Evolutionary conservation across 2,329 filamentous ascomycete genomes (phyloP), one percentile per base, ranked within the genome.

Genomic region (Phialemoniopsis sp.): DNA sequence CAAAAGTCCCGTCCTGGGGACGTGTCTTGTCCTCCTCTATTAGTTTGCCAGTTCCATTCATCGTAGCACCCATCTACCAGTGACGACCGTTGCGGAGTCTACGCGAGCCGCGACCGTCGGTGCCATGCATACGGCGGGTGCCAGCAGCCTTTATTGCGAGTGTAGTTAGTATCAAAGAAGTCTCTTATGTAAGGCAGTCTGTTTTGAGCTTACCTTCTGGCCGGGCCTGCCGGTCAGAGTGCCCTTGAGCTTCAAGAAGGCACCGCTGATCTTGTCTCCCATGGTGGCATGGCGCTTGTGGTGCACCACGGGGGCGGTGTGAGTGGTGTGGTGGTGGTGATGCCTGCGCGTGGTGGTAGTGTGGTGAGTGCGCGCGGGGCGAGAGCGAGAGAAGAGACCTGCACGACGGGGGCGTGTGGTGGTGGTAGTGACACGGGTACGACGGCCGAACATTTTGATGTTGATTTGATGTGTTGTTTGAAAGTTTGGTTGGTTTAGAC

Each of bases 241-340:
- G 8, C 87, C 87, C 60, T 80, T 81, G 46, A 91, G 62, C 67
- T 78, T 87, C 66, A 87, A 71, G 59, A 91, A 67, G 1, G 85
- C 86, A 14, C 87, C 87, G 36, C 76, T 82, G 50, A 91, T 73
- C 64, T 90, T 91, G 66, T 91, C 87, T 34, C 83, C 83, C 48
- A 90, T 67, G 30, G 73, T 78, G 4, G 78, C 73, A 52, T 82
- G 78, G 54, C 85, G 79, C 57, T 78, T 76, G 39, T 87, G 84
- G 56, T 85, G 81, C 45, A 79, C 74, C 8, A 31, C 29, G 16
- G 26, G 32, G 32, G 31, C 21, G 21, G 21, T 10, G 21, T 26
- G 21, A 10, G 29, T 40, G 10, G 43, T 38, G 43, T 46, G 15
- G 34, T 38, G 2, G 37, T 37, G 5, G 37, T 45, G 32, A 32